phyloP scores from a whole-genome alignment of 2,329 filamentous ascomycete species.

The Fusarium goolgardi region DNA sequence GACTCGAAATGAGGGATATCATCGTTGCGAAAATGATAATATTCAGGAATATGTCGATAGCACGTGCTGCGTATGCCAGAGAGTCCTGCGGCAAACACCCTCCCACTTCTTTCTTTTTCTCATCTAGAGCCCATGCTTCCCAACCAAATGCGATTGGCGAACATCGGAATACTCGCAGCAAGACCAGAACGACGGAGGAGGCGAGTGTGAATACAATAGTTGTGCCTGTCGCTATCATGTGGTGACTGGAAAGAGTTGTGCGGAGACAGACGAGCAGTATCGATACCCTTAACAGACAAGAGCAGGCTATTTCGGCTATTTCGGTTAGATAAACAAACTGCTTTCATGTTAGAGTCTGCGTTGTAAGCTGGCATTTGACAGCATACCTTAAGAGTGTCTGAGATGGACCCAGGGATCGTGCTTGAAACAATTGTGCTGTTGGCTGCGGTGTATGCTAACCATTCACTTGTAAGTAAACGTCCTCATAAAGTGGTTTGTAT shows the following conservation, averaged over 20 bases:
- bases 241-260: constrained; percentile 50
- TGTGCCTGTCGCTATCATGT: constrained; percentile 51
- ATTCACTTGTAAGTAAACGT: constrained; percentile 6
- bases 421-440: constrained; percentile 12
- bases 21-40: constrained; percentile 58
- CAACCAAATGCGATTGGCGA: constrained; percentile 52
- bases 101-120: constrained; percentile 9
- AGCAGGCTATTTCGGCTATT: constrained; percentile 53
- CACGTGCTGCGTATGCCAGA: constrained; percentile 57
- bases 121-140: constrained; percentile 34
- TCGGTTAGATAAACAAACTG: constrained; percentile 50
- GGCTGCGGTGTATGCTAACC: constrained; percentile 22
- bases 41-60: constrained; percentile 61
- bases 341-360: neutral
- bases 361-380: neutral
- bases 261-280: constrained; percentile 56
- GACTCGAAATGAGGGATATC: constrained; percentile 53
- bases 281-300: constrained; percentile 55
- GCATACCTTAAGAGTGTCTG: constrained; percentile 34
- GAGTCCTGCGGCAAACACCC: constrained; percentile 40
- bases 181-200: constrained; percentile 52
- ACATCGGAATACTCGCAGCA: constrained; percentile 58
- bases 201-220: constrained; percentile 51
- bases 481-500: no score
- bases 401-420: constrained; percentile 7